Conservation (phyloP, 345 rosid genomes). For the Populus simonii region DNA sequence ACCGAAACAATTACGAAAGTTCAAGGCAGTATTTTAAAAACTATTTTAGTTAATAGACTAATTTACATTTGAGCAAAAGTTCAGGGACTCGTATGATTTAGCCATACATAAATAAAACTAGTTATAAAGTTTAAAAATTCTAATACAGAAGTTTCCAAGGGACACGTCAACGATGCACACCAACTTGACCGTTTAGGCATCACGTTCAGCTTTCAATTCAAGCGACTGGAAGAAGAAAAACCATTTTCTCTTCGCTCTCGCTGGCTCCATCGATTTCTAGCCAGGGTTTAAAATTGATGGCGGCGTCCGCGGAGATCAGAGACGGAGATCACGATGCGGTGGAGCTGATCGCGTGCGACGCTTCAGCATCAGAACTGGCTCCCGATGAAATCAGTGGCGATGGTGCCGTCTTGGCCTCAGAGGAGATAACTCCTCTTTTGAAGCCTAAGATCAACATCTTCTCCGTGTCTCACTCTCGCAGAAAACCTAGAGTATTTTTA, state of each 20-base stretch:
- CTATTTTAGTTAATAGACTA: no score
- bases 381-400: slow-evolving; percentile 1
- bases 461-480: slow-evolving; percentile 59
- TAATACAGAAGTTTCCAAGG: neutral
- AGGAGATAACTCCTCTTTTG: slow-evolving; percentile 69
- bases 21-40: no score
- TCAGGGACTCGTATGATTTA: no score
- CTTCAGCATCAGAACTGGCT: slow-evolving; percentile 32
- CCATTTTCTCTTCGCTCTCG: neutral
- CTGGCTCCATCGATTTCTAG: neutral
- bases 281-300: neutral
- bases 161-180: neutral
- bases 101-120: no score
- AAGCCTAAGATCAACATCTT: slow-evolving; percentile 80
- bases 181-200: neutral
- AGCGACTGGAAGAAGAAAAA: neutral
- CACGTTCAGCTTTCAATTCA: neutral
- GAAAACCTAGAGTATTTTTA: slow-evolving; percentile 57
- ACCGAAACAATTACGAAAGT: no score
- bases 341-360: slow-evolving; percentile 61
- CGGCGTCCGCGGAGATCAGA: slow-evolving; percentile 20
- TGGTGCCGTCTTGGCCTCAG: slow-evolving; percentile 29
- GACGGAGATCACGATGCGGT: slow-evolving; percentile 39
- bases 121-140: no score
- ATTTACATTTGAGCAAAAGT: no score